Percentiles rank a stretch among this genome's conserved stretches.
Evolutionary conservation across 2,329 filamentous ascomycete species (phyloP).

Genomic region (Amphichorda felina): DNA sequence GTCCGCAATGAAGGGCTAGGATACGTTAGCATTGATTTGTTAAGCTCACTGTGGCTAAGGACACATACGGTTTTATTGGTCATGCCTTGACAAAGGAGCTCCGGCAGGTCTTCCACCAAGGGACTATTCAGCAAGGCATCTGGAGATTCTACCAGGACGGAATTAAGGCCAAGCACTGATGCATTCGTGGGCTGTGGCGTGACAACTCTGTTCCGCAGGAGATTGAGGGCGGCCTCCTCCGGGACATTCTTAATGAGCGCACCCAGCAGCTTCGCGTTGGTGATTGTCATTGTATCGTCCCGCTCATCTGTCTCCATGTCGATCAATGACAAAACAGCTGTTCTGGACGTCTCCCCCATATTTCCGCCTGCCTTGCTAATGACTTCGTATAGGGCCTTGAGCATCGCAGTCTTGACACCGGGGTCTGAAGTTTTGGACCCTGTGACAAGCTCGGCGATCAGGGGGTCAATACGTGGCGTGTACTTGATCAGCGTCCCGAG

Average conservation of each 20-base stretch:
- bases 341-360: conserved; percentile 85
- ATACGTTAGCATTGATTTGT: not conserved
- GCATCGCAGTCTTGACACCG: conserved; percentile 89
- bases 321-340: conserved; percentile 78
- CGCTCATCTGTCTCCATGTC: conserved; percentile 70
- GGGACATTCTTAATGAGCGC: conserved; percentile 82
- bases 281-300: conserved; percentile 72
- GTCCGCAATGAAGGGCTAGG: conserved; percentile 69
- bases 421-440: conserved; percentile 79
- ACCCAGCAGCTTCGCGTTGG: conserved; percentile 80
- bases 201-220: conserved; percentile 64
- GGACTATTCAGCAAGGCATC: conserved; percentile 51
- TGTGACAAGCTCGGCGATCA: conserved; percentile 87
- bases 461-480: conserved; percentile 86
- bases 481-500: conserved; percentile 91
- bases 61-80: conserved; percentile 52
- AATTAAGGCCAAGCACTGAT: conserved; percentile 79
- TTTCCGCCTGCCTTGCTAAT: conserved; percentile 88
- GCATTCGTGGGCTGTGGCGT: conserved; percentile 63
- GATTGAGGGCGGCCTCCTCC: conserved; percentile 47
- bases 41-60: not conserved
- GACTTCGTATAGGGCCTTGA: conserved; percentile 92
- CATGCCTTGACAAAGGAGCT: conserved; percentile 73
- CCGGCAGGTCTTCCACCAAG: conserved; percentile 61
- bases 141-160: conserved; percentile 73